phyloP scores from a whole-genome alignment of 345 rosid genomes.

The Hibiscus tridactylites region DNA sequence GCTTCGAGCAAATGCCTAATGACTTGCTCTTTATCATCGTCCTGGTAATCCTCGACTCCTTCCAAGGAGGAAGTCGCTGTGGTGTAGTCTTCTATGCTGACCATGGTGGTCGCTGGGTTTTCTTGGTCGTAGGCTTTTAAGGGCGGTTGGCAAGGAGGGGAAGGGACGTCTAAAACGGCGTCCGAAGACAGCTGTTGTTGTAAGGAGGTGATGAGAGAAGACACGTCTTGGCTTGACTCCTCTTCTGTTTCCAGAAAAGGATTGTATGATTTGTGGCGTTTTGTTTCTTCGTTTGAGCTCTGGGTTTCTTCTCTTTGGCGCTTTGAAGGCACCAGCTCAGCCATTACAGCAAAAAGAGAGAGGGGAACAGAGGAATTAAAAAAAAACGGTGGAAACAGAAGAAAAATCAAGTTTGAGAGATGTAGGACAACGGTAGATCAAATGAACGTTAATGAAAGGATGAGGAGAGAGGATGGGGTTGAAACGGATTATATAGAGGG shows the following conservation, averaged over 20 bases:
- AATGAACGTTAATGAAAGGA: not conserved
- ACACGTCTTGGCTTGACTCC: slow-evolving; percentile 40
- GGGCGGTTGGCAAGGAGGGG: slow-evolving; percentile 1
- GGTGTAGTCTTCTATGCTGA: slow-evolving; percentile 9
- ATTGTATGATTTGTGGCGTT: slow-evolving; percentile 41
- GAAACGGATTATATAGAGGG: slow-evolving; percentile 39
- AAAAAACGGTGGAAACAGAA: too few relatives aligned
- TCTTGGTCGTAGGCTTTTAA: slow-evolving; percentile 5
- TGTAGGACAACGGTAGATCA: not conserved
- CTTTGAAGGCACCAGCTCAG: slow-evolving; percentile 33
- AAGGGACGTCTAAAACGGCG: slow-evolving; percentile 7
- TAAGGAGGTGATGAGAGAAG: slow-evolving; percentile 46
- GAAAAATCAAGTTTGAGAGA: not conserved
- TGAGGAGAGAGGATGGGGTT: slow-evolving; percentile 37
- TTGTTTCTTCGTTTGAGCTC: slow-evolving; percentile 10
- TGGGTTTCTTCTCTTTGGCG: slow-evolving; percentile 53
- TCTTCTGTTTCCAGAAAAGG: slow-evolving; percentile 47
- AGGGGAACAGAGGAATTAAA: too few relatives aligned
- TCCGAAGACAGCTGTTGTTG: slow-evolving; percentile 46
- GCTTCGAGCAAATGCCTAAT: slow-evolving; percentile 78
- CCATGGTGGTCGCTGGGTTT: not conserved
- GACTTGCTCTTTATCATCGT: slow-evolving; percentile 35
- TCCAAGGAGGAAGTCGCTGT: slow-evolving; percentile 21
- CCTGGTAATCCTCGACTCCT: slow-evolving; percentile 1
- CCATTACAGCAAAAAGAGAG: slow-evolving; percentile 24